Evolutionary conservation across 495 filamentous ascomycete genomes (phyloP).

Genomic region (Chaetomium tenue): DNA sequence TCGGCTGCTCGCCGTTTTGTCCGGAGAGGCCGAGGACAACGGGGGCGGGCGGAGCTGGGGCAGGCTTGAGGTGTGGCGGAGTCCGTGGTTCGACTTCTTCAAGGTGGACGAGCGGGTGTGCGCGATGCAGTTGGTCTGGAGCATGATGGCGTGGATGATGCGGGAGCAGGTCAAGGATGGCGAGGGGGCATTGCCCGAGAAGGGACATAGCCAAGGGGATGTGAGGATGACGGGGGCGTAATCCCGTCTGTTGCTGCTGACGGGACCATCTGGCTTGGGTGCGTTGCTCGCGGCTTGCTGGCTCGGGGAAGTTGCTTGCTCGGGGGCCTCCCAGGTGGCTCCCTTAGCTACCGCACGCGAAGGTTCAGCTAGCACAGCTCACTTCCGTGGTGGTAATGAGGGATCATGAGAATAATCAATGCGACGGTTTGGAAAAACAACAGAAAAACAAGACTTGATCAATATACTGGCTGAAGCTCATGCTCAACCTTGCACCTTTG

Average conservation of each 20-base stretch:
- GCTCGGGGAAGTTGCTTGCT: too few species aligned
- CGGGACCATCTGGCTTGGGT: too few species aligned
- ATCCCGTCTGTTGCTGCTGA: background rate
- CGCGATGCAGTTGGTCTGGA: slow-evolving; percentile 72
- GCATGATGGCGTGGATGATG: slow-evolving; percentile 70
- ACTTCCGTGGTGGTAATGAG: background rate
- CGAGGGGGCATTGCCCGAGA: background rate
- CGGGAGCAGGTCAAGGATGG: slow-evolving; percentile 41
- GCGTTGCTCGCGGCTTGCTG: too few species aligned
- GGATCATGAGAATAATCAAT: background rate
- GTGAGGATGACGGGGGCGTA: slow-evolving; percentile 39
- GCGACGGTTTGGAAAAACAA: too few species aligned
- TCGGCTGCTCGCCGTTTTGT: slow-evolving; percentile 57
- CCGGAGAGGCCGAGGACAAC: slow-evolving; percentile 35
- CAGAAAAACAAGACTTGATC: background rate
- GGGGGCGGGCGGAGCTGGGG: slow-evolving; percentile 46
- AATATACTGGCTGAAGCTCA: slow-evolving; percentile 18
- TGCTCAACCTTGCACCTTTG: slow-evolving; percentile 11
- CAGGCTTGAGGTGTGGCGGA: slow-evolving; percentile 62
- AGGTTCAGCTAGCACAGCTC: slow-evolving; percentile 3
- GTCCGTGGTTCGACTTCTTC: slow-evolving; percentile 77
- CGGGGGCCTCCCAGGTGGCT: background rate
- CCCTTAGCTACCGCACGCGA: background rate
- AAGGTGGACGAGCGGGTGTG: slow-evolving; percentile 63
- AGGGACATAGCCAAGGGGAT: slow-evolving; percentile 28